Conservation (phyloP, 2,329 filamentous ascomycete species). For the Stagonosporopsis cucurbitacearum region DNA sequence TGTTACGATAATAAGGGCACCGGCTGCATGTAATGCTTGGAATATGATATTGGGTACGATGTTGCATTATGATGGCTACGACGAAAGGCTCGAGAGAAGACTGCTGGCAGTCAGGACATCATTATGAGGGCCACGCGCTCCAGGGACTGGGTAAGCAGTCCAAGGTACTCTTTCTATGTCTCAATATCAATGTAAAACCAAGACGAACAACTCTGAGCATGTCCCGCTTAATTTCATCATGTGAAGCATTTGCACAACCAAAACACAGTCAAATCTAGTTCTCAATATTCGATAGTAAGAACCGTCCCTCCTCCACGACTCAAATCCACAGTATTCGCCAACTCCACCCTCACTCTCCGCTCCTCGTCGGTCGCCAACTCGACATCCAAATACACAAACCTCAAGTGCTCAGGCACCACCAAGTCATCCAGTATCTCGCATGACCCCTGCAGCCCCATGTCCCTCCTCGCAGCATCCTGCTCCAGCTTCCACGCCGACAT, state of each 20-base stretch:
- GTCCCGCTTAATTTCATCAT: background rate
- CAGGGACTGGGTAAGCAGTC: conserved; percentile 10
- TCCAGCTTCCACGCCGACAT: conserved; percentile 35
- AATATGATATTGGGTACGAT: conserved; percentile 4
- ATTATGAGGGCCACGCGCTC: conserved; percentile 11
- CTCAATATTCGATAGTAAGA: conserved; percentile 1
- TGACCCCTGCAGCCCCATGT: conserved; percentile 16
- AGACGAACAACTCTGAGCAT: background rate
- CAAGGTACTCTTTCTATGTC: conserved; percentile 15
- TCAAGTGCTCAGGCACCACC: conserved; percentile 29
- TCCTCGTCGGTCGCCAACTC: conserved; percentile 26
- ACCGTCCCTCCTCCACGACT: conserved; percentile 22
- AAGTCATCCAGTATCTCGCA: conserved; percentile 15
- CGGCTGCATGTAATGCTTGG: background rate
- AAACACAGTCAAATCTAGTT: background rate
- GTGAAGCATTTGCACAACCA: background rate
- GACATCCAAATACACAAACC: conserved; percentile 30
- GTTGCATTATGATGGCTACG: conserved; percentile 18
- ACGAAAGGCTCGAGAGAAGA: conserved; percentile 3
- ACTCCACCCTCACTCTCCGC: conserved; percentile 27
- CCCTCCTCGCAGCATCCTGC: conserved; percentile 29
- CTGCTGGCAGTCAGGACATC: conserved; percentile 18
- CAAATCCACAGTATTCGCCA: conserved; percentile 28
- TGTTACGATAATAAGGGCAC: background rate
- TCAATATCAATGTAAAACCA: conserved; percentile 12